phyloP scores from a whole-genome alignment of 345 rosid genomes.

The Schrenkiella parvula region DNA sequence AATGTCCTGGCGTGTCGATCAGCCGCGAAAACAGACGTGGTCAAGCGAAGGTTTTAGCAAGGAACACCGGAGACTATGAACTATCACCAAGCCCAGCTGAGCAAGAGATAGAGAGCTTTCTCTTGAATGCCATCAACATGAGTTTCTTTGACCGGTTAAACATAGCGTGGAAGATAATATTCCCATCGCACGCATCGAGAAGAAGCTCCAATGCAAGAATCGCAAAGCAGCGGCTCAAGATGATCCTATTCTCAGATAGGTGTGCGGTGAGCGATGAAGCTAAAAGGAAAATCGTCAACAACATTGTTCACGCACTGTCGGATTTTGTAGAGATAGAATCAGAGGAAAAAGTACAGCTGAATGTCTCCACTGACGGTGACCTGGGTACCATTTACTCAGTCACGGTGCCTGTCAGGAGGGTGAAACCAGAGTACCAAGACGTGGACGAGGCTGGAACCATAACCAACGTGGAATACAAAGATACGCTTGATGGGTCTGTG shows the following conservation, averaged over 20 bases:
- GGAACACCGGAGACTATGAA: constrained; percentile 48
- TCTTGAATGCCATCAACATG: constrained; percentile 68
- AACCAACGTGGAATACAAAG: constrained; percentile 74
- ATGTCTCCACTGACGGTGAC: constrained; percentile 74
- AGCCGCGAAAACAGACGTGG: constrained; percentile 25
- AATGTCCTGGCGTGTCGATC: constrained; percentile 34
- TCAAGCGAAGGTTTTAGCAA: constrained; percentile 38
- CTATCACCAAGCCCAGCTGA: constrained; percentile 48
- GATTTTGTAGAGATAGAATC: constrained; percentile 96
- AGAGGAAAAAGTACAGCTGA: constrained; percentile 92
- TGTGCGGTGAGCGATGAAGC: constrained; percentile 96
- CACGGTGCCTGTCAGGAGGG: constrained; percentile 87
- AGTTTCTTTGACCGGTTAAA: constrained; percentile 77
- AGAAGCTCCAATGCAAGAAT: constrained; percentile 89
- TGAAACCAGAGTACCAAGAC: constrained; percentile 77
- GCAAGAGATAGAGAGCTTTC: constrained; percentile 71
- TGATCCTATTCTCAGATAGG: constrained; percentile 97
- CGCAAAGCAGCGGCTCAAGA: constrained; percentile 93
- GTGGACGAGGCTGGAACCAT: constrained; percentile 57
- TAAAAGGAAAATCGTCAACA: constrained; percentile 73
- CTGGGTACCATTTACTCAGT: constrained; percentile 93
- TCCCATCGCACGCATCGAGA: constrained; percentile 67
- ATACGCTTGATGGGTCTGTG: constrained; percentile 69
- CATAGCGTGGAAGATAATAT: constrained; percentile 89
- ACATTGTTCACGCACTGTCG: constrained; percentile 69